Evolutionary conservation across 2,329 filamentous ascomycete genomes (phyloP), one percentile per base, ranked within the genome.

Genomic region (Lachnellula willkommii): DNA sequence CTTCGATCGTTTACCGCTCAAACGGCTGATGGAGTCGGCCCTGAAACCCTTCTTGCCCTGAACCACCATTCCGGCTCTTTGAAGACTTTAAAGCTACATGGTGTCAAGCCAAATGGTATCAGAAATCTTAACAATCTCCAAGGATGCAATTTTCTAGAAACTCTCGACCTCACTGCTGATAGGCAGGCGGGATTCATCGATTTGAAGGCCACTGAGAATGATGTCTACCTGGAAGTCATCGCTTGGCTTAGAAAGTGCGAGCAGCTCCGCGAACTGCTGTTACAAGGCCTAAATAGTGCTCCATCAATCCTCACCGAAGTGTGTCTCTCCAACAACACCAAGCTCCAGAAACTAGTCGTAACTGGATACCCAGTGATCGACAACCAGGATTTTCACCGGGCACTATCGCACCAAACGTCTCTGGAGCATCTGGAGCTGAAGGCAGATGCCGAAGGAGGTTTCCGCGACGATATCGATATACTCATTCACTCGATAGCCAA

Each of bases 1-100:
- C 70, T 90, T 11, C 74, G 75, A 54, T 77, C 76, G 20, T 83
- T 89, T 54, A 74, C 82, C 55, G 77, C 84, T 28, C 75, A 83
- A 53, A 80, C 79, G 64, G 72, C 75, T 42, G 81, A 81, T 60
- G 71, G 75, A 2, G 74, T 87, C 15, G 79, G 79, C 0, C 70
- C 73, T 3, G 73, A 79, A 45, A 80, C 83, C 1, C 79, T 87
- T 47, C 67, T 74, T 26, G 77, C 79, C 3, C 63, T 85, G 5
- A 77, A 75, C 56, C 71, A 72, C 22, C 82, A 85, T 61, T 71
- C 74, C 14, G 68, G 74, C 43, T 82, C 84, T 4, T 71, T 90
- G 11, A 78, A 73, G 56, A 71, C 76, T 56, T 68, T 85, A 56
- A 76, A 77, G 57, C 68, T 85, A 4, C 68, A 69, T 40, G 75